Conservation (phyloP, 2,329 filamentous ascomycete genomes). For the Fusarium sublunatum region DNA sequence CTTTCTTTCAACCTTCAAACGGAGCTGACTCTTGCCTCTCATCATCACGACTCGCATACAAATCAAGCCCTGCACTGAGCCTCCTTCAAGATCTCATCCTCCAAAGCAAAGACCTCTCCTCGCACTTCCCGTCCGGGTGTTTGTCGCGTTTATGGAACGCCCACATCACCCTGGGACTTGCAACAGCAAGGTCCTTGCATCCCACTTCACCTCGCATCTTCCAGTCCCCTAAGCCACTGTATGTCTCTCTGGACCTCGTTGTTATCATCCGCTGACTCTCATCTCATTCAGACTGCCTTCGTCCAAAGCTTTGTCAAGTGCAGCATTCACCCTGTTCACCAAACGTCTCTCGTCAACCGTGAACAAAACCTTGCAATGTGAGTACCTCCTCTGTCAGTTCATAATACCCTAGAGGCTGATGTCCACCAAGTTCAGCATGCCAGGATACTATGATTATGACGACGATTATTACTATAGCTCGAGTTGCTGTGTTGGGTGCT, state of each 20-base stretch:
- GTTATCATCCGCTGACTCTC: neutral
- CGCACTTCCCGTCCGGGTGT: constrained; percentile 6
- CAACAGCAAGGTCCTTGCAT: constrained; percentile 1
- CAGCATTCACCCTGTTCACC: neutral
- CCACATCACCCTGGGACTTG: constrained; percentile 12
- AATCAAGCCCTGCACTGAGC: neutral
- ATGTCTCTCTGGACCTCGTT: neutral
- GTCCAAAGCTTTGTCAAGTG: neutral
- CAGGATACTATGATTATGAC: neutral
- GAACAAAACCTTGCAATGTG: neutral
- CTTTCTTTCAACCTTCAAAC: constrained; percentile 5
- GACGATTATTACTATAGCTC: constrained; percentile 14
- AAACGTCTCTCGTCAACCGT: neutral
- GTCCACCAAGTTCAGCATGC: constrained; percentile 2
- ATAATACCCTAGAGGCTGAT: neutral
- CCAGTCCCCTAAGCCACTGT: neutral
- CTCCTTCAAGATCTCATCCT: neutral
- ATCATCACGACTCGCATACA: neutral
- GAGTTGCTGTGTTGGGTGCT: constrained; percentile 49
- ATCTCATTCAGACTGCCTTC: neutral
- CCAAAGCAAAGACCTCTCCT: neutral
- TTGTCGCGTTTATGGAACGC: constrained; percentile 34
- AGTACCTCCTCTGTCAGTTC: neutral
- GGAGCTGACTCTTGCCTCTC: neutral
- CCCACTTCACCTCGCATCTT: neutral